Base-by-base conservation (phyloP, 1,284 basidiomycete species). In the Phaffia rhodozyma region DNA sequence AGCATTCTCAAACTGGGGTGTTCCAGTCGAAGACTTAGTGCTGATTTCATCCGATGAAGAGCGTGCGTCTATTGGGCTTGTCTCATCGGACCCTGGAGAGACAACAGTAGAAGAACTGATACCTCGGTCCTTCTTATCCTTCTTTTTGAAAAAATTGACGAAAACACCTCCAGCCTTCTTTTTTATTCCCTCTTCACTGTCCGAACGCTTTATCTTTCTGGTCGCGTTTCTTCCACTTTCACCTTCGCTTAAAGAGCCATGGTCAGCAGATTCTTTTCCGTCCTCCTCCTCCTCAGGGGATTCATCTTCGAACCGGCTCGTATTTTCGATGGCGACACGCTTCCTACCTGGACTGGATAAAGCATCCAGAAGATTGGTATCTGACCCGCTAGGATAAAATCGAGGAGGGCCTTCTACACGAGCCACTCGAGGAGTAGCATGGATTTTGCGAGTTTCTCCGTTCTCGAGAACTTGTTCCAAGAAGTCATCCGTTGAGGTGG, bases 141-240 rank as follows among this genome's bases (percentile, higher is more conserved):
- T 79, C 76, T 90, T 89, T 73, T 89, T 87, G 72, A 93, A 93
- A 55, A 93, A 70, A 0, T 83, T 81, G 32, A 84, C 80, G 68
- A 93, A 69, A 63, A 76, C 70, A 11, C 73, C 71, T 60, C 70
- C 61, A 30, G 58, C 23, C 62, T 71, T 71, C 62, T 72, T 72
- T 68, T 74, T 73, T 67, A 71, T 70, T 29, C 69, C 68, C 23
- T 65, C 68, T 27, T 63, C 66, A 18, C 70, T 70, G 20, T 69
- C 67, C 30, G 43, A 29, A 38, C 53, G 32, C 23, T 30, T 70
- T 61, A 51, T 69, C 69, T 21, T 68, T 67, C 56, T 70, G 69
- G 52, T 7, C 67, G 69, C 9, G 62, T 51, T 56, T 69, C 72
- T 56, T 67, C 67, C 27, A 56, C 55, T 67, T 71, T 71, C 66